phyloP scores from a whole-genome alignment of 768 basidiomycete species.

The Boletus reticuloceps region DNA sequence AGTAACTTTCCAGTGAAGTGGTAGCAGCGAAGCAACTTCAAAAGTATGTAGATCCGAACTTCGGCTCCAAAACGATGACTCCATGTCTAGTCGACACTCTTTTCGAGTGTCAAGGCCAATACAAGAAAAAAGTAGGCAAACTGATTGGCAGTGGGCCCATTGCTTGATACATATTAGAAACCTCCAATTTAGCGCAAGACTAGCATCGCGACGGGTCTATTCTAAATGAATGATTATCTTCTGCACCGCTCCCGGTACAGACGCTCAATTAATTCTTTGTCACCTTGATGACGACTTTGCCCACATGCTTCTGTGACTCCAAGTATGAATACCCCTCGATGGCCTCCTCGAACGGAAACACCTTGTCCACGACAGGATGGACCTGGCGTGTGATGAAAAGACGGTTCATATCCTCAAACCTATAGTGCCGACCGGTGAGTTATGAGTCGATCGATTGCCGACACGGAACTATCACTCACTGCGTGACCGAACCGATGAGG shows the following conservation, averaged over 20 bases:
- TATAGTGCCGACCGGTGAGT: conserved; percentile 13
- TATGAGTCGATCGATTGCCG: not conserved
- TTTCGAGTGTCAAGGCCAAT: no score
- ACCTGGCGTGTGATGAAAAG: conserved; percentile 45
- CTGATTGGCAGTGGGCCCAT: no score
- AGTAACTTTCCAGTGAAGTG: not conserved
- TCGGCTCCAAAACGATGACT: no score
- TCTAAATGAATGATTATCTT: not conserved
- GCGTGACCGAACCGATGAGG: conserved; percentile 55
- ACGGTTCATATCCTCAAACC: conserved; percentile 53
- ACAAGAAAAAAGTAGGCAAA: no score
- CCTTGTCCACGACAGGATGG: conserved; percentile 52
- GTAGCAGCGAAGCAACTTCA: not conserved
- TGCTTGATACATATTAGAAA: no score
- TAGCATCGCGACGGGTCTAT: not conserved
- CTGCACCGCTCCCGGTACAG: not conserved
- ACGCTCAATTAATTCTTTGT: conserved; percentile 8
- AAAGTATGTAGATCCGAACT: not conserved
- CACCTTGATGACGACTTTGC: conserved; percentile 57
- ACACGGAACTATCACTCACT: conserved; percentile 36
- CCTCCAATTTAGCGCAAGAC: no score
- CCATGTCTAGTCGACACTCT: no score
- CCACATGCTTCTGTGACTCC: conserved; percentile 54
- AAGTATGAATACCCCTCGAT: conserved; percentile 52
- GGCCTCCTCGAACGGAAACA: conserved; percentile 56